Percentiles rank a stretch among this genome's conserved stretches.
Conservation (phyloP, 768 basidiomycete genomes). For the Fomitopsis pulvina region DNA sequence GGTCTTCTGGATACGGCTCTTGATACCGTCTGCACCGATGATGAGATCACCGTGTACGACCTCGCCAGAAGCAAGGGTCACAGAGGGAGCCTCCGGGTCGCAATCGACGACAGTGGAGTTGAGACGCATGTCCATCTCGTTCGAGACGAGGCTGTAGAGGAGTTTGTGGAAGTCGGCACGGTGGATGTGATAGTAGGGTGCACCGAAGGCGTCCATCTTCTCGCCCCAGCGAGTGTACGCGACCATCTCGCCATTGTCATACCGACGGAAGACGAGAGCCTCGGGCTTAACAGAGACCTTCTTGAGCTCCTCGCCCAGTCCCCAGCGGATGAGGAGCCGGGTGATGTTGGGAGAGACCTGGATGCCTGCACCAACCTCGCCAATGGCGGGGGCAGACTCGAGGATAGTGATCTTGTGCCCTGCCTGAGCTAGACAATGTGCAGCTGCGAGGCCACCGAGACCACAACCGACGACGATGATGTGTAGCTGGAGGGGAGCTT, state of each 20-base stretch:
- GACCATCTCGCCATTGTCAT: conserved; percentile 30
- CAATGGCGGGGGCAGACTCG: conserved; percentile 30
- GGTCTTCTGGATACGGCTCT: conserved; percentile 42
- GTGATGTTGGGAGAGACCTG: conserved; percentile 35
- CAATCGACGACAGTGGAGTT: conserved; percentile 24
- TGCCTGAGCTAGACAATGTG: conserved; percentile 30
- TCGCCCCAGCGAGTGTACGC: conserved; percentile 31
- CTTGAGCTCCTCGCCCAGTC: conserved; percentile 25
- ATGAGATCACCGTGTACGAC: conserved; percentile 31
- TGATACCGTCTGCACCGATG: conserved; percentile 37
- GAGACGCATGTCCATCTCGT: conserved; percentile 26
- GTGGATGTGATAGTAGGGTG: conserved; percentile 37
- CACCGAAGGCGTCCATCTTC: conserved; percentile 27
- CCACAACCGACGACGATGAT: conserved; percentile 36
- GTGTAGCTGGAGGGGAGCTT: conserved; percentile 27
- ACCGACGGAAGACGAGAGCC: conserved; percentile 32
- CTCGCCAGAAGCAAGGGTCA: conserved; percentile 30
- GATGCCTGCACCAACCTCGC: conserved; percentile 37
- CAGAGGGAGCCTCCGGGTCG: conserved; percentile 25
- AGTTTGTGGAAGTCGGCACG: conserved; percentile 36
- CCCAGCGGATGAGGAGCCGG: conserved; percentile 32
- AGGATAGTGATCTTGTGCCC: conserved; percentile 33
- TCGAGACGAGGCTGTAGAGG: conserved; percentile 27
- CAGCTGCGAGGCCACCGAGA: conserved; percentile 34
- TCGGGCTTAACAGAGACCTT: conserved; percentile 29